Evolutionary conservation across 2,329 filamentous ascomycete species (phyloP), one percentile per base, ranked within the genome.

Genomic region (Diaporthe vaccinii): DNA sequence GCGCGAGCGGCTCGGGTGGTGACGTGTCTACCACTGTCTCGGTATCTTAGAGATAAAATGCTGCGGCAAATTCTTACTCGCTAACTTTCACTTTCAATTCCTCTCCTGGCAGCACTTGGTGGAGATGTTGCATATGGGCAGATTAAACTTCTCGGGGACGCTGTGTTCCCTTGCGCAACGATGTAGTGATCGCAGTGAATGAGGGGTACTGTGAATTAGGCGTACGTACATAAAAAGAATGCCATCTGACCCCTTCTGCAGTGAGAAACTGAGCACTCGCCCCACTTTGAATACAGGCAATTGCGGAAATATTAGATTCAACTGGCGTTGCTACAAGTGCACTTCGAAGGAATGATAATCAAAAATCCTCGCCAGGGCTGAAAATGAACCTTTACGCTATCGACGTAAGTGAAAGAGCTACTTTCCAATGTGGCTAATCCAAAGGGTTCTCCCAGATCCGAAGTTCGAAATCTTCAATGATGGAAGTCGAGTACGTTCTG

Each of bases 361-460:
- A 44, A 36, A 36, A 20, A 10, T 36, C 39, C 31, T 68, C 7
- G 5, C 12, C 20, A 14, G 12, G 44, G 3, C 15, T 20, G 7
- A 3, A 25, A 10, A 53, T 7, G 1, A 0, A 5, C 4, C 10
- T n/a, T 36, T 39, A 1, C 12, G 20, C 2, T 10, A 4, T 51
- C 20, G 12, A 36, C 0, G 6, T 6, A 12, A 3, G 46, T 22
- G 3, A 25, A 3, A 20, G n/a, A 20, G n/a, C 22, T 12, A 14
- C 9, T 51, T 36, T 7, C 62, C 14, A 9, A 39, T 15, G 0
- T 22, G 8, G 7, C 31, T 41, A 68, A 39, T 53, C 46, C 31
- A 68, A 28, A 20, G 46, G 22, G 34, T 53, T 53, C 15, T 68
- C 62, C 62, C 62, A 68, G n/a, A 68, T 10, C 22, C 46, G 46